Conservation (phyloP, 2,329 filamentous ascomycete species). For the Ophiocordyceps robertsii region DNA sequence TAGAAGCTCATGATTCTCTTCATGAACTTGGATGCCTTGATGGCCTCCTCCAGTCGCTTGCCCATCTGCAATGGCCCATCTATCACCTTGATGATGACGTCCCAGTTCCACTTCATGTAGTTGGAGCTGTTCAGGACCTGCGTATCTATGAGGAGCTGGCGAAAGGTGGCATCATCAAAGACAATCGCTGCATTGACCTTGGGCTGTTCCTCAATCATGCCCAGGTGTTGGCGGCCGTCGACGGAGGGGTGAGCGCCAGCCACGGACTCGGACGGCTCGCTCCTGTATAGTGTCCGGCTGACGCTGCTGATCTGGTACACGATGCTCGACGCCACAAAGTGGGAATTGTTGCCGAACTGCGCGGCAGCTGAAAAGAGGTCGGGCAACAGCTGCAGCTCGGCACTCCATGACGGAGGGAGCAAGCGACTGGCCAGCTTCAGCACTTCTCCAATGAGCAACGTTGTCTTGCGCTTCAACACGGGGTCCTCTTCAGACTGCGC, state of each 20-base stretch:
- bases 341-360: slow-evolving; percentile 54
- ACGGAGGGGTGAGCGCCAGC: slow-evolving; percentile 26
- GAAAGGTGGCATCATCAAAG: slow-evolving; percentile 49
- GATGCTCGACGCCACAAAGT: slow-evolving; percentile 74
- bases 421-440: slow-evolving; percentile 80
- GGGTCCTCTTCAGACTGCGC: slow-evolving; percentile 56
- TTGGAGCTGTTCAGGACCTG: slow-evolving; percentile 82
- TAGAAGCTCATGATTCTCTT: slow-evolving; percentile 93
- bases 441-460: slow-evolving; percentile 79
- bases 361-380: slow-evolving; percentile 69
- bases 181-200: slow-evolving; percentile 32
- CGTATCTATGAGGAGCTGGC: slow-evolving; percentile 58
- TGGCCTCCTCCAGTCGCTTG: slow-evolving; percentile 84
- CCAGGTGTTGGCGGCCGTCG: slow-evolving; percentile 33
- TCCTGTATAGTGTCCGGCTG: slow-evolving; percentile 80
- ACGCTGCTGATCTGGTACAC: slow-evolving; percentile 98
- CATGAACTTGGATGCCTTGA: slow-evolving; percentile 90
- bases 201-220: slow-evolving; percentile 40
- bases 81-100: slow-evolving; percentile 77
- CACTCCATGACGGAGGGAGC: slow-evolving; percentile 69
- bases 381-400: slow-evolving; percentile 74
- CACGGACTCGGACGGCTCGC: slow-evolving; percentile 36
- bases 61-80: slow-evolving; percentile 85
- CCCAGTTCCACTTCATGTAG: slow-evolving; percentile 96
- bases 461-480: slow-evolving; percentile 73